Evolutionary conservation across 768 basidiomycete species (phyloP).

Genomic region (Sarcodon sp.): DNA sequence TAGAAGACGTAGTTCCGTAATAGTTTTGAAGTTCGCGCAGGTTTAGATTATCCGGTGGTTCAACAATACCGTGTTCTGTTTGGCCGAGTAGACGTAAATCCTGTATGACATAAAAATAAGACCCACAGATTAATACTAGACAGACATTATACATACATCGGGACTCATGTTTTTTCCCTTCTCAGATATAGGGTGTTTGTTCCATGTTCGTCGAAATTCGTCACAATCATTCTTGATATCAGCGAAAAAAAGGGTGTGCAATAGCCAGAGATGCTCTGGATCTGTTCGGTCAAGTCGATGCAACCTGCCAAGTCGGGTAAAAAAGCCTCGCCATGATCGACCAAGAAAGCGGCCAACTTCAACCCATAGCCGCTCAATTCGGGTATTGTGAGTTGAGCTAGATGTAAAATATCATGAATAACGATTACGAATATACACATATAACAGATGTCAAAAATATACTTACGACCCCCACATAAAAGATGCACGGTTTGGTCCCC

Average conservation of each 20-base stretch:
- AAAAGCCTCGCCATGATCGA: constrained; percentile 28
- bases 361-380: constrained; percentile 32
- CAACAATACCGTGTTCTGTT: constrained; percentile 7
- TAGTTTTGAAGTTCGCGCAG: not conserved
- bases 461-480: constrained; percentile 18
- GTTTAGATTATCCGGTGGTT: not conserved
- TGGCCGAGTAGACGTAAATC: constrained; percentile 9
- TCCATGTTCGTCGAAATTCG: constrained; percentile 24
- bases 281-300: constrained; percentile 21
- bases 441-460: not conserved
- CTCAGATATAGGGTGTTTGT: constrained; percentile 22
- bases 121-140: not conserved
- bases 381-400: constrained; percentile 26
- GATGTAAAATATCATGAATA: not conserved
- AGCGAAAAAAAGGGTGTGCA: constrained; percentile 27
- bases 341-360: constrained; percentile 28
- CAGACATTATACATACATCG: constrained; percentile 3
- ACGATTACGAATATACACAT: not conserved
- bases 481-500: constrained; percentile 10
- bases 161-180: constrained; percentile 11
- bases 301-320: constrained; percentile 18
- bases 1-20: not conserved
- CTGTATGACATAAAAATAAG: constrained; percentile 1
- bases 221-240: constrained; percentile 23
- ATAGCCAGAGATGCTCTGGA: constrained; percentile 26